These are phyloP conservation scores for Brassica napus DNA, from an alignment of 345 rosid species.

Conservation along the genomic window DNA sequence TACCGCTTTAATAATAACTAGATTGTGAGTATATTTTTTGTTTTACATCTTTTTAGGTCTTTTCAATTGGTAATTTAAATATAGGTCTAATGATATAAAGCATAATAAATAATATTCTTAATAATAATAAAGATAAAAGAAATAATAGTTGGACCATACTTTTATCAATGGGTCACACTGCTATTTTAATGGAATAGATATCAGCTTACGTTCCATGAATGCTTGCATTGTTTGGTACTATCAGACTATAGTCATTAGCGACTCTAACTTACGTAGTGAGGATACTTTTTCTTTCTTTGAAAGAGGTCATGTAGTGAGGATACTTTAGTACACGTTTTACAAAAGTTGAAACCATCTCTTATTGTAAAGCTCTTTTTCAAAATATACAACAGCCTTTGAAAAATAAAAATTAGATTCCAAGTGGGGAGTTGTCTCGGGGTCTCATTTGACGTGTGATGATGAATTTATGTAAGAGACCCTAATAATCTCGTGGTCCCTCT, in stretches of 20 bases:
- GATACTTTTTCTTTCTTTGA: too few relatives aligned
- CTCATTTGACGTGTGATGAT: constrained; percentile 37
- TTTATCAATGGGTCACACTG: too few relatives aligned
- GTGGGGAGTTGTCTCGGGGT: constrained; percentile 29
- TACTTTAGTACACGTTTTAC: background rate
- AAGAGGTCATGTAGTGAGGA: background rate
- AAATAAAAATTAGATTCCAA: background rate
- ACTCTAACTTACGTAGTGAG: background rate
- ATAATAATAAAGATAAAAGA: too few relatives aligned
- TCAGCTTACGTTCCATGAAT: background rate
- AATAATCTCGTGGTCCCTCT: constrained; percentile 34
- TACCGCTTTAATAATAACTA: background rate
- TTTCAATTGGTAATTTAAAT: too few relatives aligned
- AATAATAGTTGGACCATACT: too few relatives aligned
- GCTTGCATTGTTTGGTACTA: constrained; percentile 1
- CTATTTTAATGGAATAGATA: background rate
- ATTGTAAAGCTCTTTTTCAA: background rate
- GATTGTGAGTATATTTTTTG: too few relatives aligned
- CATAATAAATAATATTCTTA: too few relatives aligned
- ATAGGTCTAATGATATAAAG: too few relatives aligned
- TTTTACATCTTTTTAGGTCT: too few relatives aligned
- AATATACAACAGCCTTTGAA: background rate
- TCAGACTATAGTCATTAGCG: background rate
- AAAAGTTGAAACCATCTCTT: background rate
- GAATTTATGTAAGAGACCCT: constrained; percentile 25